phyloP scores from a whole-genome alignment of 331 rosid genomes.

The Stylosanthes scabra region DNA sequence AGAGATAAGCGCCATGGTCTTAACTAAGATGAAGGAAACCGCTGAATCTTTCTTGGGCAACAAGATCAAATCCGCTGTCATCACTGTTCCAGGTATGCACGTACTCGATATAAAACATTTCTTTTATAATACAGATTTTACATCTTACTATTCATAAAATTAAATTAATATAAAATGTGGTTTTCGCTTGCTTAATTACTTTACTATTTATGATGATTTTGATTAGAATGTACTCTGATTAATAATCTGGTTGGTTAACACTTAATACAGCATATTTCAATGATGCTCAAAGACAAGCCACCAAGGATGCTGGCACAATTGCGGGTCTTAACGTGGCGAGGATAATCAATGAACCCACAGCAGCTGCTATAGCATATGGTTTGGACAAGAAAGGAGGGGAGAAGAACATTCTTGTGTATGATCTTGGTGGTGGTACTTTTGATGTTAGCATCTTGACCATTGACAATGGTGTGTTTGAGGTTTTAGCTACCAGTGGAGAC shows the following conservation, averaged over 20 bases:
- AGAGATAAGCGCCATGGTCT: slow-evolving; percentile 67
- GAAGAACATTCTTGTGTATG: slow-evolving; percentile 55
- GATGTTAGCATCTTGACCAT: slow-evolving; percentile 68
- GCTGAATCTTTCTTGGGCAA: slow-evolving; percentile 62
- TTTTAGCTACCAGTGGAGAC: slow-evolving; percentile 63
- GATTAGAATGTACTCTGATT: not conserved
- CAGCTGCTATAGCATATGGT: slow-evolving; percentile 65
- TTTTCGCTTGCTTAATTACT: not conserved
- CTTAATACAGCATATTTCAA: slow-evolving; percentile 58
- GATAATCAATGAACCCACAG: slow-evolving; percentile 62
- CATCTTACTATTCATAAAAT: no score
- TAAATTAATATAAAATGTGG: no score
- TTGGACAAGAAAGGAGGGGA: slow-evolving; percentile 58
- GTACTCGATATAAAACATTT: no score
- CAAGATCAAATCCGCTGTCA: slow-evolving; percentile 57
- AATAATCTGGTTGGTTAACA: not conserved
- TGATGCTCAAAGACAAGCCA: slow-evolving; percentile 68
- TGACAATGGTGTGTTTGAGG: slow-evolving; percentile 66
- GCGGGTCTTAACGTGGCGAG: slow-evolving; percentile 63
- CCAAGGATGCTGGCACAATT: slow-evolving; percentile 58
- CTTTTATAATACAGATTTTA: no score
- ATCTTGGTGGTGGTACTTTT: slow-evolving; percentile 73
- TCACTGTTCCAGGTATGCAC: slow-evolving; percentile 71
- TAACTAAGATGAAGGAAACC: slow-evolving; percentile 66
- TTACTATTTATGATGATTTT: not conserved